Base-by-base conservation (phyloP, 108 stramenopile species). In the Skeletonema potamos region DNA sequence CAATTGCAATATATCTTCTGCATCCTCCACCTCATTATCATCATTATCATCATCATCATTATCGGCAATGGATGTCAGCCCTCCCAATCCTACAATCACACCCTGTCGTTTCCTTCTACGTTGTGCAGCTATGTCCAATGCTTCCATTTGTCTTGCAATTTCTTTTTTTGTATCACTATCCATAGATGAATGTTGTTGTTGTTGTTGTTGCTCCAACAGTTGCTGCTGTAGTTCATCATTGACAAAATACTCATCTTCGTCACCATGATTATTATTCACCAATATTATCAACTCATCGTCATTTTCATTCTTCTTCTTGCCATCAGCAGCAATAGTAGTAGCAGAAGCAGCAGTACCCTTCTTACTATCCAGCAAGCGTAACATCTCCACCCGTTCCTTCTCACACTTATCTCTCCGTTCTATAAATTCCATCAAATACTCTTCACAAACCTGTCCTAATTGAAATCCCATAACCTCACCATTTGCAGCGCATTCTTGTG, bases 391-490 rank as follows among this genome's bases (percentile, higher is more conserved):
- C 72, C 51, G 32, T 60, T 11, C 24, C 62, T 27, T 58, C 20
- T 60, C 66, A 59, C 32, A 72, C 63, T 17, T 36, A 28, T 64
- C 72, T 33, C 48, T 80, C 26, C 57, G 68, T 66, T 64, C 85
- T 63, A 55, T 56, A 43, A 17, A 74, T 72, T 79, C 77, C 32
- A 86, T 32, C n/a, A 94, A 70, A 72, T 76, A 94, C 26, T 84
- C 87, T 72, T 94, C 90, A 8, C 72, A 84, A 9, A 89, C 65
- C 58, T 89, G 90, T 1, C 89, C 89, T 44, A 94, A 51, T 63
- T 94, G 90, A 64, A 84, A 81, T 24, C 91, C 82, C 89, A 92
- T 89, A 13, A 91, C 89, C 12, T 64, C 72, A 6, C 90, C 90
- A 7, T 44, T 65, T 15, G 37, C 39, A n/a, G 90, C 82, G 22